Evolutionary conservation across 257 asterid species (phyloP), one percentile per base, ranked within the genome.

Genomic region (Salvia hispanica): DNA sequence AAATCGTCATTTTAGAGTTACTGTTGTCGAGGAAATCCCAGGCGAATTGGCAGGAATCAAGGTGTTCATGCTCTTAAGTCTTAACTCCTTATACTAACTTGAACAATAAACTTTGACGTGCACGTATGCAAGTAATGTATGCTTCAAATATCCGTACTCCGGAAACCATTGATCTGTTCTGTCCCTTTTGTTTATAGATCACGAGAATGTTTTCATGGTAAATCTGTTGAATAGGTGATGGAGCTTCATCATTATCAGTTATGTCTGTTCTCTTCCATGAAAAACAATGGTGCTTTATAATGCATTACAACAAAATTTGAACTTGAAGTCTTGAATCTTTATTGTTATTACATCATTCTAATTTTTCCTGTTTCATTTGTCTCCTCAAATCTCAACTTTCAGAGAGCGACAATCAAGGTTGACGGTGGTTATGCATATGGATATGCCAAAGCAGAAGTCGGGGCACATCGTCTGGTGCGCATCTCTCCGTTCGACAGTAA

Each of bases 11-110:
- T 94, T 71, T 81, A 75, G 86, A 12, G 87, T 88, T 65, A 77
- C 96, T 51, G 85, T 91, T 44, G 96, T 87, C 69, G 97, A 91
- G 71, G 96, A 94, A 84, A 88, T 91, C 91, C 86, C 97, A 62
- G 97, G 99, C 36, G 99, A 94, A 69, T 57, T 85, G 62, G 96
- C 97, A 37, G 97, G 99, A 82, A 88, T 94, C 84, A 94, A 94
- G 97, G 97, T 93, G 88, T 88, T 61, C 69, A 56, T 61, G 15
- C 76, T 71, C 79, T 72, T 39, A 28, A 42, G 70, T 45, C 40
- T 6, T 36, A 36, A 39, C 43, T 39, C 63, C 45, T 52, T 34
- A 64, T 63, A 25, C 36, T 31, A 25, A 56, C 14, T 36, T 45
- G 51, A 3, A 12, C 13, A 11, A 45, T 45, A 11, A 45, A 45